Conservation (phyloP, 1,284 basidiomycete genomes). For the Malassezia arunalokei region DNA sequence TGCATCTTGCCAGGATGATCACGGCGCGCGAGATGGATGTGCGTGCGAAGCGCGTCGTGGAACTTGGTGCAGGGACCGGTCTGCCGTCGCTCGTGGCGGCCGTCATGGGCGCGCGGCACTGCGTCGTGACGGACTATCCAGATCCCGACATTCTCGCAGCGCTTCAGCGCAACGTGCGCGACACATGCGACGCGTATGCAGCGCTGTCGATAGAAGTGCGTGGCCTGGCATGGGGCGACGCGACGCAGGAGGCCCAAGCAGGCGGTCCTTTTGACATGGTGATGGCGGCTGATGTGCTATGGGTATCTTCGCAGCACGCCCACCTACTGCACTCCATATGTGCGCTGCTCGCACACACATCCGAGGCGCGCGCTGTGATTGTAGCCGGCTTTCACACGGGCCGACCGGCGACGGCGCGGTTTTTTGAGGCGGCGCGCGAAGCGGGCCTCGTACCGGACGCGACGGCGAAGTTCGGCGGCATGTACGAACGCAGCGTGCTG, state of each 20-base stretch:
- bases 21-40: constrained; percentile 19
- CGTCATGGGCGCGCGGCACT: constrained; percentile 15
- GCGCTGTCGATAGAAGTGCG: background rate
- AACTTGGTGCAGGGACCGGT: constrained; percentile 37
- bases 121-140: constrained; percentile 19
- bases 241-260: background rate
- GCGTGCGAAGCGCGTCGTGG: constrained; percentile 19
- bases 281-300: constrained; percentile 36
- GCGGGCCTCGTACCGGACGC: constrained; percentile 22
- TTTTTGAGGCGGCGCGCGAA: constrained; percentile 16
- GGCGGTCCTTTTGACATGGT: constrained; percentile 23
- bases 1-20: constrained; percentile 28
- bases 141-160: constrained; percentile 11
- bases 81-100: constrained; percentile 27
- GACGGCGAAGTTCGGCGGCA: constrained; percentile 18
- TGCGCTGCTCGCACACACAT: constrained; percentile 19
- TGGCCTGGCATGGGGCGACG: constrained; percentile 14
- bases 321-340: constrained; percentile 28
- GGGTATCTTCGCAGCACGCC: constrained; percentile 37
- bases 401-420: constrained; percentile 30
- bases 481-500: constrained; percentile 26
- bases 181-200: background rate
- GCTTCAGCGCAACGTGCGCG: background rate
- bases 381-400: constrained; percentile 40
- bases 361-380: constrained; percentile 21